phyloP scores from a whole-genome alignment of 306 rosid genomes.

The Gastrolobium villosum region DNA sequence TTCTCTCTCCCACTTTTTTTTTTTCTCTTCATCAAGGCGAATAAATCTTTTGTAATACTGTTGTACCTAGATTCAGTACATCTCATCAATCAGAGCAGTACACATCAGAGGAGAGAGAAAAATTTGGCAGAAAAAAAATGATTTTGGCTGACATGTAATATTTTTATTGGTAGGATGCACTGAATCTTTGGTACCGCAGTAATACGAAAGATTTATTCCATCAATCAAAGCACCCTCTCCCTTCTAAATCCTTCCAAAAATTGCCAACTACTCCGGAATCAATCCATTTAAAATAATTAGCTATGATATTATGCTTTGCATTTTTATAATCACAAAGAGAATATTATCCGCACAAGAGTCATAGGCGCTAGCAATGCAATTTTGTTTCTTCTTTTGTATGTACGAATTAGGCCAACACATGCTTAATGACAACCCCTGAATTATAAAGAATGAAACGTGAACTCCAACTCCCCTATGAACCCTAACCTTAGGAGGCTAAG shows the following conservation, averaged over 20 bases:
- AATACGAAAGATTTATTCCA: too few relatives aligned
- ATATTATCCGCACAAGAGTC: conserved; percentile 56
- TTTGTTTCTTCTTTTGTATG: conserved; percentile 60
- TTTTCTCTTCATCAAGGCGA: conserved; percentile 47
- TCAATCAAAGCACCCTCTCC: conserved; percentile 41
- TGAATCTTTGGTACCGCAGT: too few relatives aligned
- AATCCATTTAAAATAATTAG: conserved; percentile 51
- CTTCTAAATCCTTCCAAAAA: conserved; percentile 70
- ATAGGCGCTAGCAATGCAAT: conserved; percentile 51
- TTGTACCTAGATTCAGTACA: too few relatives aligned
- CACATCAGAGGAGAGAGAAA: too few relatives aligned
- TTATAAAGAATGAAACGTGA: conserved; percentile 31
- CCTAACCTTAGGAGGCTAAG: conserved; percentile 49
- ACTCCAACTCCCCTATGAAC: conserved; percentile 44
- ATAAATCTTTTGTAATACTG: too few relatives aligned
- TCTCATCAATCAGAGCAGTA: too few relatives aligned
- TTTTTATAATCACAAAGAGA: conserved; percentile 51
- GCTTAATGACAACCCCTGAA: conserved; percentile 43
- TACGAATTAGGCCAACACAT: conserved; percentile 41
- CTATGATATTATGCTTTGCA: conserved; percentile 37
- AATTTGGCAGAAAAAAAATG: too few relatives aligned
- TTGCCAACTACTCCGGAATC: conserved; percentile 85
- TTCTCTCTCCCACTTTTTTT: conserved; percentile 59
- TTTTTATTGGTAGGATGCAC: too few relatives aligned
- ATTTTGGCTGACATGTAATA: too few relatives aligned